phyloP scores from a whole-genome alignment of 2,329 filamentous ascomycete species.

The Bretziella fagacearum region DNA sequence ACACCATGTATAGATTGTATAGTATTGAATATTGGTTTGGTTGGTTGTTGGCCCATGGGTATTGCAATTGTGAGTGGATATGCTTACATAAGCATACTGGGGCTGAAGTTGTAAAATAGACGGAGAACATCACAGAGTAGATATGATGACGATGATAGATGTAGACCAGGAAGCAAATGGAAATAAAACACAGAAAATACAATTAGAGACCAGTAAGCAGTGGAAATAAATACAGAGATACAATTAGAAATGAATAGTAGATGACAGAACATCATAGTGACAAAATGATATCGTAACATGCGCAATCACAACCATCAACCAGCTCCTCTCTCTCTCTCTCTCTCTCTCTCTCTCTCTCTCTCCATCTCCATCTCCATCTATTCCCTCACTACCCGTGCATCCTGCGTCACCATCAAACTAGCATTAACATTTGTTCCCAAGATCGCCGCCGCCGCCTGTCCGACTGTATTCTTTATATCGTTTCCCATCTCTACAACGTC shows the following conservation, averaged over 20 bases:
- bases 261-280: not conserved
- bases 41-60: too few relatives aligned
- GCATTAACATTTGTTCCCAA: constrained; percentile 6
- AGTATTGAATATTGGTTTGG: too few relatives aligned
- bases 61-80: not conserved
- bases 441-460: constrained; percentile 5
- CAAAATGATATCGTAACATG: not conserved
- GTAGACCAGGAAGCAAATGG: too few relatives aligned
- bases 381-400: not conserved
- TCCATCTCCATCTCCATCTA: not conserved
- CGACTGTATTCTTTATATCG: constrained; percentile 12
- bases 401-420: constrained; percentile 11
- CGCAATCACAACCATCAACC: not conserved
- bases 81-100: too few relatives aligned
- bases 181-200: too few relatives aligned
- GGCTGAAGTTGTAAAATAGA: too few relatives aligned
- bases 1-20: too few relatives aligned
- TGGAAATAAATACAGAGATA: too few relatives aligned
- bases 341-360: not conserved
- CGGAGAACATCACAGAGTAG: too few relatives aligned
- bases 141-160: too few relatives aligned
- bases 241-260: too few relatives aligned
- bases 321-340: not conserved
- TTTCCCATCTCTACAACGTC: constrained; percentile 7
- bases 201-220: too few relatives aligned